A percentile compares a stretch with the other conserved stretches of the same genome.
Conservation (phyloP, 345 rosid species). For the Eucalyptus sp. region DNA sequence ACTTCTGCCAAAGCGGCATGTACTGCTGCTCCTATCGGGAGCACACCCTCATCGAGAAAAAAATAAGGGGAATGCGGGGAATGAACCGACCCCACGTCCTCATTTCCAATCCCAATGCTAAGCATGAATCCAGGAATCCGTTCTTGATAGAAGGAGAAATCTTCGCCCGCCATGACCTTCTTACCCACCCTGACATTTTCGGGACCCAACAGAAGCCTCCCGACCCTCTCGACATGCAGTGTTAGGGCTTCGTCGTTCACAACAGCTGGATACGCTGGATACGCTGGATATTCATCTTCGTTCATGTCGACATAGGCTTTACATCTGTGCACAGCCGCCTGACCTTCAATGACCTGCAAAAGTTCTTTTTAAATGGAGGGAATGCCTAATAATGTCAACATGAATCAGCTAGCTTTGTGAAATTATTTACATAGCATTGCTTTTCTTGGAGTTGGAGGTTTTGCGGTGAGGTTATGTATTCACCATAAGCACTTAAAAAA, state of each 20-base stretch:
- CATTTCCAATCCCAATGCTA: constrained; percentile 54
- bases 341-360: constrained; percentile 51
- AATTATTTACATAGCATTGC: neutral
- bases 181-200: constrained; percentile 27
- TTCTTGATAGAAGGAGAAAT: constrained; percentile 76
- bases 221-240: constrained; percentile 33
- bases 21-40: constrained; percentile 74
- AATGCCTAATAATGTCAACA: neutral
- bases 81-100: constrained; percentile 55
- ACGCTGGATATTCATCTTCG: constrained; percentile 27
- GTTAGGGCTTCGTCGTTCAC: constrained; percentile 52
- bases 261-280: constrained; percentile 77
- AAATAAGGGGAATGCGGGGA: constrained; percentile 65
- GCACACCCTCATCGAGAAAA: constrained; percentile 68
- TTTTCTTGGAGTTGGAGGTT: neutral
- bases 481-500: neutral
- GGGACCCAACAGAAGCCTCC: constrained; percentile 42
- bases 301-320: constrained; percentile 31
- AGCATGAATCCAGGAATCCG: constrained; percentile 62
- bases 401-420: neutral
- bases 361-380: neutral
- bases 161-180: constrained; percentile 75
- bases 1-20: constrained; percentile 55
- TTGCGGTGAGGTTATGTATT: neutral
- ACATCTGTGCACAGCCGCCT: constrained; percentile 64